A percentile compares a stretch with the other conserved stretches of the same genome.
These are phyloP conservation scores for Parastagonospora avenae DNA, from an alignment of 2,329 filamentous ascomycete species.

Conservation along the genomic window DNA sequence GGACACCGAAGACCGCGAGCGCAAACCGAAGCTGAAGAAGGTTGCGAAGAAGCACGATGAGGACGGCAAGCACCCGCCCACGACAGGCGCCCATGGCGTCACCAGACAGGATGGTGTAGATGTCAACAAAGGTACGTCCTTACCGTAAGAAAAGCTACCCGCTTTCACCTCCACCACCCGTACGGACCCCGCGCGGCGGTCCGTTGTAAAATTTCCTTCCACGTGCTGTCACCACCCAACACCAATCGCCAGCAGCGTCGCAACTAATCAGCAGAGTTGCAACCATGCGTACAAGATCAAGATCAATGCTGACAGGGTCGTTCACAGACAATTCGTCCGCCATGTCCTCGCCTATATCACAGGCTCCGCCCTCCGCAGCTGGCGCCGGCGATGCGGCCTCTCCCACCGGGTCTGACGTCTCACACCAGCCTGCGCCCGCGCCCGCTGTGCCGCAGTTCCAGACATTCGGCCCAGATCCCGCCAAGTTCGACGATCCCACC, in stretches of 20 bases:
- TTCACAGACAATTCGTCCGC: slow-evolving; percentile 44
- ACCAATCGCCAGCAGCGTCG: not conserved
- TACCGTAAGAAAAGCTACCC: not conserved
- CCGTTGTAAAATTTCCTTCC: not conserved
- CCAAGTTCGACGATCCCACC: slow-evolving; percentile 88
- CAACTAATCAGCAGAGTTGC: not conserved
- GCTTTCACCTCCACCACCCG: slow-evolving; percentile 1
- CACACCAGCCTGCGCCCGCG: slow-evolving; percentile 64
- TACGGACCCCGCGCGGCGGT: not conserved
- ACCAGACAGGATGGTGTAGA: slow-evolving; percentile 68
- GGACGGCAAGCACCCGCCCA: slow-evolving; percentile 64
- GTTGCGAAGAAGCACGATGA: slow-evolving; percentile 80
- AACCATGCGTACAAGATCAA: not conserved
- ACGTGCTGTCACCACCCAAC: not conserved
- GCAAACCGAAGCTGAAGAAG: slow-evolving; percentile 55
- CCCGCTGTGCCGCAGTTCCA: slow-evolving; percentile 74
- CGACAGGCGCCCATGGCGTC: slow-evolving; percentile 67
- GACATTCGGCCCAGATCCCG: slow-evolving; percentile 90
- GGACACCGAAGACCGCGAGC: slow-evolving; percentile 53
- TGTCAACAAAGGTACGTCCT: slow-evolving; percentile 57
- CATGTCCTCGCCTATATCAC: slow-evolving; percentile 48
- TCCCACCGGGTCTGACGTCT: slow-evolving; percentile 58
- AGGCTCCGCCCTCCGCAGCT: slow-evolving; percentile 50
- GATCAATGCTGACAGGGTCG: slow-evolving; percentile 10
- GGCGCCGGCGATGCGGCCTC: slow-evolving; percentile 69